Conservation (phyloP, 139 green algal species). For the Coccomyxa sp. region DNA sequence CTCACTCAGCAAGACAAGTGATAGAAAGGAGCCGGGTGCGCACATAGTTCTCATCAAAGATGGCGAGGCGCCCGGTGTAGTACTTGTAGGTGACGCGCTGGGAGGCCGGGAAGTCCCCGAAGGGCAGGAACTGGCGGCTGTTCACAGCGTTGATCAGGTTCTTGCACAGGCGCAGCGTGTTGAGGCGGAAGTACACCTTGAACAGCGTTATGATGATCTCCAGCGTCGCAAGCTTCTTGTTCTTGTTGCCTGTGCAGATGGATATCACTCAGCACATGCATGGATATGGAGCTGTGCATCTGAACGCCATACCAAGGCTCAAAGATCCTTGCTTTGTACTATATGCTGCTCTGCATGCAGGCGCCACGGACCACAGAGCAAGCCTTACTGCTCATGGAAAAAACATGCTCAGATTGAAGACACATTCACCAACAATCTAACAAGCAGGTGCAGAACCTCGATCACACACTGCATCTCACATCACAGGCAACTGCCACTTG, state of each 20-base stretch:
- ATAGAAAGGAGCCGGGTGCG: no score
- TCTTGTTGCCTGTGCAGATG: slow-evolving; percentile 32
- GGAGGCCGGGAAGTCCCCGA: slow-evolving; percentile 49
- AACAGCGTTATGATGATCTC: slow-evolving; percentile 67
- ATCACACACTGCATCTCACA: no score
- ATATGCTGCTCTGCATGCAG: no score
- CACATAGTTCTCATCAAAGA: slow-evolving; percentile 74
- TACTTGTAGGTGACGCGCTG: slow-evolving; percentile 69
- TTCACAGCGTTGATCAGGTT: slow-evolving; percentile 57
- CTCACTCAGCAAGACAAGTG: no score
- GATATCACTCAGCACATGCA: background rate
- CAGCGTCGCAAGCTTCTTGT: slow-evolving; percentile 63
- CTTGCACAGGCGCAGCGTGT: slow-evolving; percentile 69
- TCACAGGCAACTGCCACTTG: no score
- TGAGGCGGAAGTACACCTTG: slow-evolving; percentile 78
- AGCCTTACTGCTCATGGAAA: no score
- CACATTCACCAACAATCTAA: no score
- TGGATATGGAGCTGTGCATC: slow-evolving; percentile 46
- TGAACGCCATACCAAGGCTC: slow-evolving; percentile 44
- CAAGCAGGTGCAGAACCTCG: no score
- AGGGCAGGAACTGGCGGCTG: slow-evolving; percentile 17
- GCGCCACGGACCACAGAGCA: no score
- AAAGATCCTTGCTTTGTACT: no score
- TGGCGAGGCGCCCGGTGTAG: slow-evolving; percentile 65
- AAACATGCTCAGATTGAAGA: no score